Conservation (phyloP, 495 filamentous ascomycete species). For the Penicillium robsamsonii region DNA sequence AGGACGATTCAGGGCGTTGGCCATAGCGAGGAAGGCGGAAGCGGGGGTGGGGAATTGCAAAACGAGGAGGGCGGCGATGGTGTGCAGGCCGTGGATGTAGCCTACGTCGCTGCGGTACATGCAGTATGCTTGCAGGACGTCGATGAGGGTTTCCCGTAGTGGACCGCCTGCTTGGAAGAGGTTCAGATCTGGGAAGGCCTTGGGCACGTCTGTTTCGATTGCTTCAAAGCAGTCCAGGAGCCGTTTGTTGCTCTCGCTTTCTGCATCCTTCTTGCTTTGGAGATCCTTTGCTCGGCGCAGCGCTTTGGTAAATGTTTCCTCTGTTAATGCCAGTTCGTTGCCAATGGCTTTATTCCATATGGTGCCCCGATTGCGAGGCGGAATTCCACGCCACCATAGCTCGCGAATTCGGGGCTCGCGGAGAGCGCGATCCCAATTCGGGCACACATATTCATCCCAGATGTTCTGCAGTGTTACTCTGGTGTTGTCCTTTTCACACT, state of each 20-base stretch:
- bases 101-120: conserved; percentile 96
- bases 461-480: conserved; percentile 62
- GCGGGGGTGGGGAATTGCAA: conserved; percentile 72
- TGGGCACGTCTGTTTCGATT: conserved; percentile 67
- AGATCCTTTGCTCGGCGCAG: conserved; percentile 69
- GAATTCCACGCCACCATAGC: conserved; percentile 91
- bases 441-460: conserved; percentile 86
- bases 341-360: conserved; percentile 89
- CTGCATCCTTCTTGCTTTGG: conserved; percentile 46
- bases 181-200: conserved; percentile 75
- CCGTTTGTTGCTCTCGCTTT: conserved; percentile 49
- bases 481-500: conserved; percentile 65
- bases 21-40: conserved; percentile 76
- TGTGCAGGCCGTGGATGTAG: conserved; percentile 82
- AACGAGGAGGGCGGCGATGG: conserved; percentile 81
- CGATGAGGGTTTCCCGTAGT: conserved; percentile 69
- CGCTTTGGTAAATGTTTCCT: conserved; percentile 75
- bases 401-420: conserved; percentile 75
- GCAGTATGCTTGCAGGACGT: conserved; percentile 83
- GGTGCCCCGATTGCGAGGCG: conserved; percentile 70
- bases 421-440: conserved; percentile 77
- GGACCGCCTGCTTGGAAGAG: conserved; percentile 80
- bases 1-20: conserved; percentile 86
- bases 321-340: conserved; percentile 78
- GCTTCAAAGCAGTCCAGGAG: conserved; percentile 62